Conservation (phyloP, 495 filamentous ascomycete genomes). For the Neurospora cerealis region DNA sequence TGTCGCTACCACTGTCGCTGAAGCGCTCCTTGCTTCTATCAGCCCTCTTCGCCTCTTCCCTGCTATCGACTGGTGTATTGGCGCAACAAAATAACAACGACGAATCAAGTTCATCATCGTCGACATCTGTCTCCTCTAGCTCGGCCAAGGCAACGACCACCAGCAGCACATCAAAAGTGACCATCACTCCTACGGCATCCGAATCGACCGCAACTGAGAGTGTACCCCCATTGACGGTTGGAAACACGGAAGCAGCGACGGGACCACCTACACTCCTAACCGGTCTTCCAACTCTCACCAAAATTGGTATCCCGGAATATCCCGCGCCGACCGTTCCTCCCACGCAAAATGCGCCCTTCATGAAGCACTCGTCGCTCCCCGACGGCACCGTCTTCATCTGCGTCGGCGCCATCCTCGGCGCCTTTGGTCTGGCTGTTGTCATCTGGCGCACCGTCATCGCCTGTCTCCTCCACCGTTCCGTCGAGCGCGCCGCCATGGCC, state of each 20-base stretch:
- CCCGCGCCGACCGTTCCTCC: constrained; percentile 66
- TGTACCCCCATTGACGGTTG: not conserved
- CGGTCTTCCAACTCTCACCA: constrained; percentile 40
- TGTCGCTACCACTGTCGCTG: constrained; percentile 19
- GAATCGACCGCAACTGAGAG: not conserved
- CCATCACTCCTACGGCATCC: not conserved
- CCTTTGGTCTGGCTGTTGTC: constrained; percentile 68
- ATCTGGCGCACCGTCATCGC: constrained; percentile 83
- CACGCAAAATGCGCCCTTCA: constrained; percentile 79
- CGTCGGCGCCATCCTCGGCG: constrained; percentile 78
- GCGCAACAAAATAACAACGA: constrained; percentile 22
- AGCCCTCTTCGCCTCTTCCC: constrained; percentile 15
- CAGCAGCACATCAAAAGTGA: not conserved
- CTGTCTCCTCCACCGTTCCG: constrained; percentile 86
- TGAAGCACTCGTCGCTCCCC: constrained; percentile 83
- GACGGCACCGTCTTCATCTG: constrained; percentile 95
- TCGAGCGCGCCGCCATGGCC: constrained; percentile 65
- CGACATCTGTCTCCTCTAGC: constrained; percentile 1
- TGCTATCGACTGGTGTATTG: constrained; percentile 7
- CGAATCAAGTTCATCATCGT: not conserved
- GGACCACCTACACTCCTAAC: constrained; percentile 14
- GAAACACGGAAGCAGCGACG: constrained; percentile 4
- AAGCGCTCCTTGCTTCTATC: constrained; percentile 28
- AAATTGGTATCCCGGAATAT: constrained; percentile 33
- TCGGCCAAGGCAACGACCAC: not conserved